A percentile compares a stretch with the other conserved stretches of the same genome.
Evolutionary conservation across 208 protist genomes (phyloP).

Genomic region (Leishmania amazonensis): DNA sequence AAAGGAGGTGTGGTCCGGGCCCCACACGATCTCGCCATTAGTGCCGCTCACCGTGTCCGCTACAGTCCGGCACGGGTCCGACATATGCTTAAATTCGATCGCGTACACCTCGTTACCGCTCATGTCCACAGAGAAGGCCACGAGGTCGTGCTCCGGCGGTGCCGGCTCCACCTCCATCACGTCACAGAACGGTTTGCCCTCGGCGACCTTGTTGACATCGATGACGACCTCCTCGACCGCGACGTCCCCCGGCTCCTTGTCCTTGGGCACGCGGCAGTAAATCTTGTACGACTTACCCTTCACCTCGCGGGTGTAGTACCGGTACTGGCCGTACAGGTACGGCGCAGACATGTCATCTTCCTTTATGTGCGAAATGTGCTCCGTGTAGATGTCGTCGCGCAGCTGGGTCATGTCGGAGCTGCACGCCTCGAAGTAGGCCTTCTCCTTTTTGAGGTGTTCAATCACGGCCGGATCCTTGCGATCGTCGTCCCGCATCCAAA

Average conservation of each 20-base stretch:
- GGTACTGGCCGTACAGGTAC: constrained; percentile 65
- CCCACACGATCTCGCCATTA: constrained; percentile 81
- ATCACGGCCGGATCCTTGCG: constrained; percentile 78
- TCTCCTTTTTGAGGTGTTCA: constrained; percentile 80
- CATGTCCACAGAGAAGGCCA: constrained; percentile 88
- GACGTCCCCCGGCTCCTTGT: constrained; percentile 44
- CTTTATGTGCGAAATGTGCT: constrained; percentile 89
- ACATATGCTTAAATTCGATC: constrained; percentile 59
- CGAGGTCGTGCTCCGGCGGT: constrained; percentile 57
- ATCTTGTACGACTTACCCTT: constrained; percentile 89
- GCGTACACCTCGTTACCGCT: constrained; percentile 87
- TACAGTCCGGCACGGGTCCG: constrained; percentile 22
- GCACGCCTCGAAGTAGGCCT: constrained; percentile 73
- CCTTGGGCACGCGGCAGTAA: constrained; percentile 71
- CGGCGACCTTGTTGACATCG: constrained; percentile 83
- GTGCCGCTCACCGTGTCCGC: constrained; percentile 66
- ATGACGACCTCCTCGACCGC: constrained; percentile 78
- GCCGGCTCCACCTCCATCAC: constrained; percentile 58
- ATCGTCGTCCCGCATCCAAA: constrained; percentile 87
- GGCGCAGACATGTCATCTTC: constrained; percentile 83
- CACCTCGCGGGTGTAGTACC: constrained; percentile 86
- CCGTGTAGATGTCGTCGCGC: constrained; percentile 69
- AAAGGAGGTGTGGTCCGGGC: constrained; percentile 55
- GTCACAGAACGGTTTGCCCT: constrained; percentile 82
- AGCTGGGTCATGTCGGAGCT: constrained; percentile 66